phyloP scores from a whole-genome alignment of 1,139 yeast genomes.

The Debaryomyces singareniensis region DNA sequence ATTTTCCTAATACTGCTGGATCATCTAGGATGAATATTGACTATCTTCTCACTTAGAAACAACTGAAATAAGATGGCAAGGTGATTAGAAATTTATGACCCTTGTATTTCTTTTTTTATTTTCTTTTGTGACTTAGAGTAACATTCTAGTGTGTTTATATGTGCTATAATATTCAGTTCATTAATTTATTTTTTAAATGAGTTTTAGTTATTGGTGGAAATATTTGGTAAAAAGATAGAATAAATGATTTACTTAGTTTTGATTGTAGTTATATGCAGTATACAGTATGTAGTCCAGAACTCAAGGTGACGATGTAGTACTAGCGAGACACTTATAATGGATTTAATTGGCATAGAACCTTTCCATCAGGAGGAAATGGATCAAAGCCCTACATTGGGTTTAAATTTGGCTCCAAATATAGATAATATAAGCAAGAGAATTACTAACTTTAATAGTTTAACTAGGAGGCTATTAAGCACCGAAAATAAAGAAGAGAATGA shows the following conservation, averaged over 20 bases:
- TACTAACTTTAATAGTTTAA: constrained; percentile 27
- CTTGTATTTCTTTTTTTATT: neutral
- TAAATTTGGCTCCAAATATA: constrained; percentile 36
- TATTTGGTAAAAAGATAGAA: neutral
- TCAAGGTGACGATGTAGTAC: too few species aligned
- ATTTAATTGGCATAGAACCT: constrained; percentile 38
- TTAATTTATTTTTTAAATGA: too few species aligned
- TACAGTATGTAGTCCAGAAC: too few species aligned
- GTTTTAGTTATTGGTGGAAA: neutral
- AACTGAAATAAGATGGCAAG: too few species aligned
- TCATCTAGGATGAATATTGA: too few species aligned
- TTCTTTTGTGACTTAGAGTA: neutral
- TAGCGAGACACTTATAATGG: too few species aligned
- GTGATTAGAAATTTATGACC: neutral
- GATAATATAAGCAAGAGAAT: constrained; percentile 30
- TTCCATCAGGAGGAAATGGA: constrained; percentile 28
- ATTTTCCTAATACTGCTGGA: constrained; percentile 2
- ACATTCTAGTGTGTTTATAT: neutral
- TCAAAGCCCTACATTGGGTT: constrained; percentile 42
- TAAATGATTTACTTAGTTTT: too few species aligned
- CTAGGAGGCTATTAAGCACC: constrained; percentile 22
- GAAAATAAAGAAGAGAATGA: constrained; percentile 5
- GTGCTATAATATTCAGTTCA: too few species aligned
- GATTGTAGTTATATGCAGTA: too few species aligned
- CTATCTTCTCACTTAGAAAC: too few species aligned